Conservation (phyloP, 2,329 filamentous ascomycete species). For the Immersiporthe knoxdaviesiana region DNA sequence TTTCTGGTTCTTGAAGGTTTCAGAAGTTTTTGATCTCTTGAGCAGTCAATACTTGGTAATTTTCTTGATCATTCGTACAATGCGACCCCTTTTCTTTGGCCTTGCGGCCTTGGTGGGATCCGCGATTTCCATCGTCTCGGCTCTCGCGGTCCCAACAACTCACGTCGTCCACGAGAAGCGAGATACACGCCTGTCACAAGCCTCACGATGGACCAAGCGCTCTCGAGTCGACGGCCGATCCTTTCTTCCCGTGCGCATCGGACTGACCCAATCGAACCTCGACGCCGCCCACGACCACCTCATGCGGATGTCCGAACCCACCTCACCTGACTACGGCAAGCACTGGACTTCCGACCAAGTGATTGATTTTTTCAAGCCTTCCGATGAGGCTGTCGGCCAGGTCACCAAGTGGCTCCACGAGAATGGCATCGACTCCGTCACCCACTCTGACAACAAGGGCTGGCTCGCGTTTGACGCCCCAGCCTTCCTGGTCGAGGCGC, state of each 20-base stretch:
- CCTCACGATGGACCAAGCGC: constrained; percentile 35
- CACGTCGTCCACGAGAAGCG: constrained; percentile 36
- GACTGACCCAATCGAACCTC: constrained; percentile 36
- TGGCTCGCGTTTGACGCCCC: constrained; percentile 38
- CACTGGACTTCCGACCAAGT: constrained; percentile 42
- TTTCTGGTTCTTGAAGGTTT: too few relatives aligned
- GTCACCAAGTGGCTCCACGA: constrained; percentile 33
- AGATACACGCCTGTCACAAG: constrained; percentile 24
- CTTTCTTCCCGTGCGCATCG: constrained; percentile 37
- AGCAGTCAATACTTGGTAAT: too few relatives aligned
- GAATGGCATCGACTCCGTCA: constrained; percentile 24
- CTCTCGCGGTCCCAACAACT: constrained; percentile 20
- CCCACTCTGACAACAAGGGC: constrained; percentile 31
- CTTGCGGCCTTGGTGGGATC: background rate
- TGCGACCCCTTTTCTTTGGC: background rate
- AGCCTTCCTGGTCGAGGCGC: constrained; percentile 32
- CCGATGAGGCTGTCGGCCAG: constrained; percentile 35
- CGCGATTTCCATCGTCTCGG: background rate
- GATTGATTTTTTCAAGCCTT: constrained; percentile 42
- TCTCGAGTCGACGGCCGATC: constrained; percentile 30
- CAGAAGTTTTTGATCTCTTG: too few relatives aligned
- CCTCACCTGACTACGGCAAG: constrained; percentile 41
- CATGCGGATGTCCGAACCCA: constrained; percentile 36
- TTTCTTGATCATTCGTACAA: too few relatives aligned
- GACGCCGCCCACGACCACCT: constrained; percentile 34